A percentile compares a stretch with the other conserved stretches of the same genome.
phyloP scores from a whole-genome alignment of 805 yeast genomes.

The Zygosaccharomyces gambellarensis region DNA sequence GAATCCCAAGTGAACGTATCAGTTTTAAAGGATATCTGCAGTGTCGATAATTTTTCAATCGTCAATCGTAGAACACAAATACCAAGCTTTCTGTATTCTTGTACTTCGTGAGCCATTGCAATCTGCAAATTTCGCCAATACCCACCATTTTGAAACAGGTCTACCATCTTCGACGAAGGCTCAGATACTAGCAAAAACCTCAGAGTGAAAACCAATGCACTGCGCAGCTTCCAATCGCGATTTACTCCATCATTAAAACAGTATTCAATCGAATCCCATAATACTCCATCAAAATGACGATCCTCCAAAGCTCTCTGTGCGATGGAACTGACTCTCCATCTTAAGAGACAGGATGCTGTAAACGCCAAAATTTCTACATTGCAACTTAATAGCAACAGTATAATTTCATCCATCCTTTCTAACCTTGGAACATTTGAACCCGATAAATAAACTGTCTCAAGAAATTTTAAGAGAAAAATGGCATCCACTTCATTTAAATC shows the following conservation, averaged over 20 bases:
- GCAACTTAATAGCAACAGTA: constrained; percentile 21
- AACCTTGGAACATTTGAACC: constrained; percentile 13
- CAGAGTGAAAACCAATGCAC: constrained; percentile 52
- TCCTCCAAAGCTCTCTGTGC: constrained; percentile 16
- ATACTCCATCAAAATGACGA: constrained; percentile 24
- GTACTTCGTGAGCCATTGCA: constrained; percentile 51
- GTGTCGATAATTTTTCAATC: constrained; percentile 41
- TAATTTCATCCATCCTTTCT: constrained; percentile 12
- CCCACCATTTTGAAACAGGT: constrained; percentile 18
- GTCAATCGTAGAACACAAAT: constrained; percentile 62
- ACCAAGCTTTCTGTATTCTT: constrained; percentile 66
- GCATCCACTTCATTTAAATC: constrained; percentile 4
- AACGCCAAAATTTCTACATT: constrained; percentile 17
- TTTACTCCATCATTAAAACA: constrained; percentile 32
- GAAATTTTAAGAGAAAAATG: constrained; percentile 31
- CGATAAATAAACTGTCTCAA: constrained; percentile 37
- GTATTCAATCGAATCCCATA: constrained; percentile 46
- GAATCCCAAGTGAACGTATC: constrained; percentile 16
- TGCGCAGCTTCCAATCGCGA: constrained; percentile 34
- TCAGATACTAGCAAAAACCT: constrained; percentile 41
- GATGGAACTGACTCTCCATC: constrained; percentile 50
- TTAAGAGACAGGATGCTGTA: constrained; percentile 29
- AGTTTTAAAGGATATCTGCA: constrained; percentile 9
- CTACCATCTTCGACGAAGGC: constrained; percentile 5
- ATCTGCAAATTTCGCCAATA: constrained; percentile 58